phyloP scores from a whole-genome alignment of 495 filamentous ascomycete genomes.

The Apodospora peruviana region DNA sequence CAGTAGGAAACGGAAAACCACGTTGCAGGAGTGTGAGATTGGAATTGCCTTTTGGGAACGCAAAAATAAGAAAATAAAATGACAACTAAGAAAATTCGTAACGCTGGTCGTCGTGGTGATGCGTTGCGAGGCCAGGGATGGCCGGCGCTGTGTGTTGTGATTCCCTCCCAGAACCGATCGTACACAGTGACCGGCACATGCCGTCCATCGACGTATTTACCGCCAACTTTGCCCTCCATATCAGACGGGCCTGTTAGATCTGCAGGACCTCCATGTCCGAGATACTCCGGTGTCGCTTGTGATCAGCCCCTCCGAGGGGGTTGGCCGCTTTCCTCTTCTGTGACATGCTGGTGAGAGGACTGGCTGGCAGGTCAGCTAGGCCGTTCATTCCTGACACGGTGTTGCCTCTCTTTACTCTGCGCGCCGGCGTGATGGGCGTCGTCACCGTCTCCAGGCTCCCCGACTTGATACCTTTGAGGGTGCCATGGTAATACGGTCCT shows the following conservation, averaged over 20 bases:
- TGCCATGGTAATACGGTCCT: constrained; percentile 43
- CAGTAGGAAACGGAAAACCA: neutral
- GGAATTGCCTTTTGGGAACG: neutral
- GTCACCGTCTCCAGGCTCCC: constrained; percentile 49
- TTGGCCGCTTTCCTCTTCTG: constrained; percentile 47
- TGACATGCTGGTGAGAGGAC: constrained; percentile 24
- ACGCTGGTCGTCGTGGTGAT: constrained; percentile 10
- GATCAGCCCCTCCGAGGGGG: constrained; percentile 22
- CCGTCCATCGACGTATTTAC: constrained; percentile 29
- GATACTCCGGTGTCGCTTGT: constrained; percentile 48
- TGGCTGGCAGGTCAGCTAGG: constrained; percentile 26
- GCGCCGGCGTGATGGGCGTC: constrained; percentile 49
- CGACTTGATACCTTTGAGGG: constrained; percentile 50
- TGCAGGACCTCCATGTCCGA: constrained; percentile 31
- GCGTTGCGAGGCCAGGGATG: constrained; percentile 30
- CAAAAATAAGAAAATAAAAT: constrained; percentile 4
- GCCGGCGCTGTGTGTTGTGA: neutral
- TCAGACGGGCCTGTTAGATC: constrained; percentile 9
- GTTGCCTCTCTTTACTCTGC: constrained; percentile 38
- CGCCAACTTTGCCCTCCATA: neutral
- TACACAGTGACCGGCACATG: constrained; percentile 16
- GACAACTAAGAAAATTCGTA: constrained; percentile 2
- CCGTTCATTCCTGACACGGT: constrained; percentile 13
- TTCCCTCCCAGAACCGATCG: neutral
- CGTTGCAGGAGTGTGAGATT: neutral